A percentile compares a stretch with the other conserved stretches of the same genome.
Evolutionary conservation across 441 rosid genomes (phyloP).

Genomic region (Mallotus japonicus): DNA sequence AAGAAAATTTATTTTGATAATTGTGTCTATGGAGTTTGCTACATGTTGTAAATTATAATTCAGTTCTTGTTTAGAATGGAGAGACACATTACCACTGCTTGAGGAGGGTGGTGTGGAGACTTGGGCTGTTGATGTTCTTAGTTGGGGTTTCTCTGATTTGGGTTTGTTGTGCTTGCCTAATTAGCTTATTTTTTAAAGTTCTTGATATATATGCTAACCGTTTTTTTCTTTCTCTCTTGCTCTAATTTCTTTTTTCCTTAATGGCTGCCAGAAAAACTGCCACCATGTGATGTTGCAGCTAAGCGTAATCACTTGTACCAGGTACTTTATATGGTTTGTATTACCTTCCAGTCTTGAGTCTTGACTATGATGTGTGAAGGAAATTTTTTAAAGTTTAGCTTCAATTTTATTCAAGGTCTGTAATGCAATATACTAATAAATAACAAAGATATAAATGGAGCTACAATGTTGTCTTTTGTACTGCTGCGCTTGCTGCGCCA

Average conservation of each 20-base stretch:
- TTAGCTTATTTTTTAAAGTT: not conserved
- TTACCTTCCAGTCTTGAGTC: not conserved
- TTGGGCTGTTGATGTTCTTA: slow-evolving; percentile 91
- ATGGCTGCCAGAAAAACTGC: slow-evolving; percentile 44
- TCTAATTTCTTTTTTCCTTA: not conserved
- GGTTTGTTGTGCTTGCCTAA: slow-evolving; percentile 39
- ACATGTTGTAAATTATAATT: slow-evolving; percentile 30
- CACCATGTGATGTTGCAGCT: slow-evolving; percentile 60
- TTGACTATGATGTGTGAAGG: not conserved
- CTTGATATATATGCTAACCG: not conserved
- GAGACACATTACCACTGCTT: slow-evolving; percentile 71
- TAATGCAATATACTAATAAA: not conserved
- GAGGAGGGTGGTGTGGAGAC: slow-evolving; percentile 87
- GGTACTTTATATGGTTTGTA: slow-evolving; percentile 36
- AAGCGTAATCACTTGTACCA: slow-evolving; percentile 81
- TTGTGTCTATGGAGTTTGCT: not conserved
- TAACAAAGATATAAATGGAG: not conserved
- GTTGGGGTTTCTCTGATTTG: slow-evolving; percentile 97
- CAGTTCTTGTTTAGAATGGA: slow-evolving; percentile 98
- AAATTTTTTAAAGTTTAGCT: not conserved
- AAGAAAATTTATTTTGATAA: no score
- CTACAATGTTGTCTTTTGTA: not conserved
- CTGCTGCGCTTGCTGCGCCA: not conserved
- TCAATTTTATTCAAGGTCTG: not conserved
- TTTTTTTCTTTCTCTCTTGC: not conserved